Conservation (phyloP, 306 rosid genomes). For the Glycine latifolia region DNA sequence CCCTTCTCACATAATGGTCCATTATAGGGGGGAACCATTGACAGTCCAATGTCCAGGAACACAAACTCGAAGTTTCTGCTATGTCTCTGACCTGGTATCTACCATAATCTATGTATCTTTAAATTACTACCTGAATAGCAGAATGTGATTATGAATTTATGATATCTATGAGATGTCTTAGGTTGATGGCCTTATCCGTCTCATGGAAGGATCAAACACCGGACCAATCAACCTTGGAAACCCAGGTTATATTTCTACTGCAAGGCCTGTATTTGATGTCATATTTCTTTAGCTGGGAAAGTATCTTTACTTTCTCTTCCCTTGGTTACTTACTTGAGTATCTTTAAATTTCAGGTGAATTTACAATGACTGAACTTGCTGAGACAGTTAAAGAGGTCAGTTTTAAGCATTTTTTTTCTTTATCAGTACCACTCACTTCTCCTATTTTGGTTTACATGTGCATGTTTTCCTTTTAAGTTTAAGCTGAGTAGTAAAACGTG, state of each 20-base stretch:
- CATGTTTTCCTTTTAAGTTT: too few relatives aligned
- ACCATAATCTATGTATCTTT: conserved; percentile 6
- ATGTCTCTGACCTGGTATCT: conserved; percentile 77
- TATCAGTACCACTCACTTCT: neutral
- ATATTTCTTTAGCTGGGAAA: conserved; percentile 45
- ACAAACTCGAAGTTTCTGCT: conserved; percentile 88
- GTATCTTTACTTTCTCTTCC: neutral
- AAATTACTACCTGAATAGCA: neutral
- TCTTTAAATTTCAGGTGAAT: conserved; percentile 68
- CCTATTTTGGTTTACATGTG: neutral
- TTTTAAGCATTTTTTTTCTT: neutral
- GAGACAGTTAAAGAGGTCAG: conserved; percentile 91
- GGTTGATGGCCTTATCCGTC: conserved; percentile 87
- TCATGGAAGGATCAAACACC: conserved; percentile 80
- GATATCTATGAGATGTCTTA: conserved; percentile 41
- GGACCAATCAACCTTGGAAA: conserved; percentile 88
- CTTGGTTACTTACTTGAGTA: conserved; percentile 11
- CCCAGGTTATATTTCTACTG: conserved; percentile 57
- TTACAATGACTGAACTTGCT: conserved; percentile 93
- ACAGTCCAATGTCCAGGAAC: conserved; percentile 84
- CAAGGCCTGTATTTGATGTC: neutral
- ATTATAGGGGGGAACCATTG: conserved; percentile 73
- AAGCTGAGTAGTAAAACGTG: too few relatives aligned
- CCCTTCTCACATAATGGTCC: conserved; percentile 8
- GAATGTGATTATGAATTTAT: neutral